Percentiles rank a stretch among this genome's conserved stretches.
phyloP scores from a whole-genome alignment of 176 grass and related monocot genomes.

The Eremochloa ophiuroides region DNA sequence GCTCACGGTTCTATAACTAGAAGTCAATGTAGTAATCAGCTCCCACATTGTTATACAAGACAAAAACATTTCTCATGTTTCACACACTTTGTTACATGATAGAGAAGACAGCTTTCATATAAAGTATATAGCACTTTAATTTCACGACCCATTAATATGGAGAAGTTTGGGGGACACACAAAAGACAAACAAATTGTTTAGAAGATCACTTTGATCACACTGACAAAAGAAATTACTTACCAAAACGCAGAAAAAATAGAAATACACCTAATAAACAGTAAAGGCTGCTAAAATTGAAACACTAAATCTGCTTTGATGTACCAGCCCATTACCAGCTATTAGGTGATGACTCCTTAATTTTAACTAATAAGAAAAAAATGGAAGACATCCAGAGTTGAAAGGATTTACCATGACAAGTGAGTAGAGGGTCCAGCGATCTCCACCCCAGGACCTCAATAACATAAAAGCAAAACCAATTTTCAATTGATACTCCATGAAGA shows the following conservation, averaged over 20 bases:
- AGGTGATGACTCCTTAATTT: background rate
- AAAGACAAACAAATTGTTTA: background rate
- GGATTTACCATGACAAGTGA: conserved; percentile 54
- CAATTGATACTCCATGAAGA: conserved; percentile 27
- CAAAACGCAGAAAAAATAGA: background rate
- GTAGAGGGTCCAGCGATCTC: conserved; percentile 49
- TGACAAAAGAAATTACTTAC: background rate
- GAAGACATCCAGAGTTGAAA: conserved; percentile 12
- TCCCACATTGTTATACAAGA: background rate
- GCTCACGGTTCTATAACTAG: background rate
- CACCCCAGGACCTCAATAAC: conserved; percentile 60
- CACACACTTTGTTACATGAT: background rate
- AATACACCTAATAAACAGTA: background rate
- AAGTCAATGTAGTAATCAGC: background rate
- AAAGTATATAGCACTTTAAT: background rate
- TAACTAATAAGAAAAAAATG: background rate
- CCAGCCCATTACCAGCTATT: background rate
- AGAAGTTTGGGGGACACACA: background rate
- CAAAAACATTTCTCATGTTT: background rate
- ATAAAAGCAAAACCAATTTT: conserved; percentile 66
- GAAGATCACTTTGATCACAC: background rate
- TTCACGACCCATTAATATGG: background rate
- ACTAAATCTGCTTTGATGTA: background rate
- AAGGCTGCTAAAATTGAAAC: background rate
- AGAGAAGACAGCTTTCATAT: background rate